Evolutionary conservation across 2,329 filamentous ascomycete species (phyloP).

Genomic region (Aspergillus sp.): DNA sequence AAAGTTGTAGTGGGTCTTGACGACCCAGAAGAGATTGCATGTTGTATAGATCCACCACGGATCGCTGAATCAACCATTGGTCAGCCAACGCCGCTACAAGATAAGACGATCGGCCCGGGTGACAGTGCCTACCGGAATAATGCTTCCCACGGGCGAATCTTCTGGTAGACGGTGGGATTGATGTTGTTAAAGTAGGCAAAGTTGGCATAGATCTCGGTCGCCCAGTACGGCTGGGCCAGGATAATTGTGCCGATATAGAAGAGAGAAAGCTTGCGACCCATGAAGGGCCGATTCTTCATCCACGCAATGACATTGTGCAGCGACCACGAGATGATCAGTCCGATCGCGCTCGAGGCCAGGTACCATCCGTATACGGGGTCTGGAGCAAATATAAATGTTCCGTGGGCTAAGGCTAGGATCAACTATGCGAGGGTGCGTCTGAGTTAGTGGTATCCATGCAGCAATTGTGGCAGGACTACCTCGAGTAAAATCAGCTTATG

Average conservation of each 20-base stretch:
- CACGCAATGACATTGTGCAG: slow-evolving; percentile 70
- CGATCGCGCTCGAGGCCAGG: slow-evolving; percentile 63
- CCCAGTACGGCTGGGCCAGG: slow-evolving; percentile 66
- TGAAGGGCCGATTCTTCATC: slow-evolving; percentile 68
- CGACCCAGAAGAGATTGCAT: slow-evolving; percentile 61
- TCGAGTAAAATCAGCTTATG: slow-evolving; percentile 57
- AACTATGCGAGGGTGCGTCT: slow-evolving; percentile 43
- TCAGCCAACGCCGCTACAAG: not conserved
- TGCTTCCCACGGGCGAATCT: slow-evolving; percentile 59
- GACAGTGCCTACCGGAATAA: slow-evolving; percentile 54
- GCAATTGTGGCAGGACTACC: slow-evolving; percentile 31
- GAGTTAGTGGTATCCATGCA: too few species aligned
- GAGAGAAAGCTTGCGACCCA: slow-evolving; percentile 54
- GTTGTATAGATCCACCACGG: slow-evolving; percentile 68
- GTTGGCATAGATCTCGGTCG: slow-evolving; percentile 68
- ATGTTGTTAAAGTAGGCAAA: slow-evolving; percentile 66
- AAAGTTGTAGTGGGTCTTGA: slow-evolving; percentile 63
- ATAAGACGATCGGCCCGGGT: too few species aligned
- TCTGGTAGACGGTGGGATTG: slow-evolving; percentile 55
- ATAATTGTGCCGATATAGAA: slow-evolving; percentile 65
- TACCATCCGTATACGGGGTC: slow-evolving; percentile 66
- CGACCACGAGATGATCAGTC: slow-evolving; percentile 66
- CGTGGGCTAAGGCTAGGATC: slow-evolving; percentile 61
- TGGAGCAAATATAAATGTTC: slow-evolving; percentile 63
- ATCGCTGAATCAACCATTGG: slow-evolving; percentile 47